These are phyloP conservation scores for Filobasidium wieringae DNA, from an alignment of 768 basidiomycete genomes.

Conservation along the genomic window DNA sequence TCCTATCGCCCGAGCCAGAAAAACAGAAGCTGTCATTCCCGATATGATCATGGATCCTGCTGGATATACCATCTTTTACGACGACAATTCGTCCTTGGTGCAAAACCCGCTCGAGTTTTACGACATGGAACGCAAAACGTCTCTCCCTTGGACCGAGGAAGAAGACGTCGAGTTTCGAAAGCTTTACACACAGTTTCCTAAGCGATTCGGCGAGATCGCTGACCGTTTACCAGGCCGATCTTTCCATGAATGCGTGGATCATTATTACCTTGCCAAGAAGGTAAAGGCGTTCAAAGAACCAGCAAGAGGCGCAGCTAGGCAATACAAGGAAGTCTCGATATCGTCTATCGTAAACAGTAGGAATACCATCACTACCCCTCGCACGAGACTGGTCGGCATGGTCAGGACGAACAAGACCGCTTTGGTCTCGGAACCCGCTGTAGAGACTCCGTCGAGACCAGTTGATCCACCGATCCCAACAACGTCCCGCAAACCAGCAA, in stretches of 20 bases:
- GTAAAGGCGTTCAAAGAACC: constrained; percentile 8
- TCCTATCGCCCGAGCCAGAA: constrained; percentile 65
- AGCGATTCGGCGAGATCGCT: constrained; percentile 84
- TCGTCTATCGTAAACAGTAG: neutral
- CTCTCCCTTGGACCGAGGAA: constrained; percentile 65
- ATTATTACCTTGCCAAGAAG: constrained; percentile 89
- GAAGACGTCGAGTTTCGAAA: constrained; percentile 67
- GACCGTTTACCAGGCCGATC: constrained; percentile 67
- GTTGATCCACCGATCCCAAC: neutral
- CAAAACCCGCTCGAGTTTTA: constrained; percentile 65
- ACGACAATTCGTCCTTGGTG: constrained; percentile 71
- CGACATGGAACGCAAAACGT: constrained; percentile 53
- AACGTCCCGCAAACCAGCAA: neutral
- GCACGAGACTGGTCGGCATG: neutral
- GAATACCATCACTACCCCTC: neutral
- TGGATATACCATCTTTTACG: constrained; percentile 43
- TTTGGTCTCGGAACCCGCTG: neutral
- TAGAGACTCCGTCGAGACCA: neutral
- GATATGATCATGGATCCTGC: constrained; percentile 69
- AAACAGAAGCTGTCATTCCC: constrained; percentile 72
- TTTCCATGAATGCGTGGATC: constrained; percentile 70
- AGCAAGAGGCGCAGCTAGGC: neutral
- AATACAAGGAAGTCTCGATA: neutral
- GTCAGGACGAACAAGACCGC: neutral
- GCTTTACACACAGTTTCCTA: constrained; percentile 69